Evolutionary conservation across 176 grass and related monocot genomes (phyloP).

Genomic region (Puya raimondii): DNA sequence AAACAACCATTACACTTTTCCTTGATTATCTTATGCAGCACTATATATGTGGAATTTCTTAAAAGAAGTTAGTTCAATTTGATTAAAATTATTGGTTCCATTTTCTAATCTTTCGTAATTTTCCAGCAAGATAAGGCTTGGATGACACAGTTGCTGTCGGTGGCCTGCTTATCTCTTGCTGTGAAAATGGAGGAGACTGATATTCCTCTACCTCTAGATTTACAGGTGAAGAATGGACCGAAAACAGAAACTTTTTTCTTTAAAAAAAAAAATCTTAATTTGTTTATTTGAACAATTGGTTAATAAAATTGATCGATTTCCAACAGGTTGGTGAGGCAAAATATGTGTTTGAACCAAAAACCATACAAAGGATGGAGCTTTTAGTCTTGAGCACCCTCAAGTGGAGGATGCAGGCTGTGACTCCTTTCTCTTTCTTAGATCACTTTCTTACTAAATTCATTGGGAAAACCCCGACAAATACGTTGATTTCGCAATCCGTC

Average conservation of each 20-base stretch:
- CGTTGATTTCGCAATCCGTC: constrained; percentile 26
- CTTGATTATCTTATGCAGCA: not conserved
- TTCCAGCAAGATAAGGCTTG: constrained; percentile 57
- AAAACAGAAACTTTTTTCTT: not conserved
- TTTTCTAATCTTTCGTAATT: constrained; percentile 13
- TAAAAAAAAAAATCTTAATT: not conserved
- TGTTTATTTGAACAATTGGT: not conserved
- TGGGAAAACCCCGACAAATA: constrained; percentile 28
- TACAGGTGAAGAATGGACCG: constrained; percentile 47
- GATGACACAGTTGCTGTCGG: constrained; percentile 64
- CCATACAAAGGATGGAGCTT: constrained; percentile 72
- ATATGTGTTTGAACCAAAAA: constrained; percentile 41
- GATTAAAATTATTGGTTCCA: constrained; percentile 5
- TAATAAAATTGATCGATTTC: constrained; percentile 5
- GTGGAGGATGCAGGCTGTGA: constrained; percentile 76
- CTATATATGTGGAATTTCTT: not conserved
- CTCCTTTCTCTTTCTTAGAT: constrained; percentile 58
- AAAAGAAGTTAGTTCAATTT: constrained; percentile 13
- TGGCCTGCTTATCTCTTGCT: constrained; percentile 73
- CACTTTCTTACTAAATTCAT: constrained; percentile 51
- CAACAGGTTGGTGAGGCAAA: constrained; percentile 35
- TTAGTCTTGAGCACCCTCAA: constrained; percentile 44
- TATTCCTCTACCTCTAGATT: constrained; percentile 47
- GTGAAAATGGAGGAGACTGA: constrained; percentile 80
- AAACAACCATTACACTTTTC: not conserved